A percentile compares a stretch with the other conserved stretches of the same genome.
These are phyloP conservation scores for Chernovozyma aurita DNA, from an alignment of 1,139 yeast genomes.

Conservation along the genomic window DNA sequence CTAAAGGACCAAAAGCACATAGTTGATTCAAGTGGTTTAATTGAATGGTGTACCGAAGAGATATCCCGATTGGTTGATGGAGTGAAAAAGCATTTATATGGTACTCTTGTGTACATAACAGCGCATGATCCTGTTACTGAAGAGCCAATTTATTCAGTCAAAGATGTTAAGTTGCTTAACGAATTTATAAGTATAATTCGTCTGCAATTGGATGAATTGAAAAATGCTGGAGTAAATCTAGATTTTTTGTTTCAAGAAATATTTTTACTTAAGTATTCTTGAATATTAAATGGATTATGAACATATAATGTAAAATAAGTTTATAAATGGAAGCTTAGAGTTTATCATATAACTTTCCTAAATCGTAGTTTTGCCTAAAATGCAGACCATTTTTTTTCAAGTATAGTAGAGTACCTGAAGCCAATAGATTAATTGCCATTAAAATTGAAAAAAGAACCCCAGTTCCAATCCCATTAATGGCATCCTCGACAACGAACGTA, in stretches of 20 bases:
- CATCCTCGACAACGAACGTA: conserved; percentile 71
- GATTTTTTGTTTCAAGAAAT: conserved; percentile 52
- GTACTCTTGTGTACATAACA: conserved; percentile 41
- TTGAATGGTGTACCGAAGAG: conserved; percentile 68
- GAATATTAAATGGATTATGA: conserved; percentile 1
- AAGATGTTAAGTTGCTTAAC: conserved; percentile 25
- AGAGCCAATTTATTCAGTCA: conserved; percentile 22
- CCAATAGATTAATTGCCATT: conserved; percentile 49
- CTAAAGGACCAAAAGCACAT: conserved; percentile 21
- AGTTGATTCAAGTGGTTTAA: conserved; percentile 41
- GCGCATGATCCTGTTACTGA: conserved; percentile 14
- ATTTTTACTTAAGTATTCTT: conserved; percentile 6
- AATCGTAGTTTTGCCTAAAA: conserved; percentile 64
- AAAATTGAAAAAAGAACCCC: conserved; percentile 70
- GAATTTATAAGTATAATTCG: conserved; percentile 51
- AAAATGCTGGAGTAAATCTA: conserved; percentile 67
- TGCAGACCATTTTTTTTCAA: conserved; percentile 56
- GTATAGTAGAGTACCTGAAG: conserved; percentile 40
- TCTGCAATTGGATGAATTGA: conserved; percentile 60
- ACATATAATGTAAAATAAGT: background rate
- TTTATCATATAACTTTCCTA: conserved; percentile 52
- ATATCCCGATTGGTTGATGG: conserved; percentile 56
- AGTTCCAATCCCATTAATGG: conserved; percentile 55
- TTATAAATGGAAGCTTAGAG: conserved; percentile 19
- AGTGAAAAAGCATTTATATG: conserved; percentile 65